A percentile compares a stretch with the other conserved stretches of the same genome.
Evolutionary conservation across 441 rosid genomes (phyloP).

Genomic region (Erodium trifolium): DNA sequence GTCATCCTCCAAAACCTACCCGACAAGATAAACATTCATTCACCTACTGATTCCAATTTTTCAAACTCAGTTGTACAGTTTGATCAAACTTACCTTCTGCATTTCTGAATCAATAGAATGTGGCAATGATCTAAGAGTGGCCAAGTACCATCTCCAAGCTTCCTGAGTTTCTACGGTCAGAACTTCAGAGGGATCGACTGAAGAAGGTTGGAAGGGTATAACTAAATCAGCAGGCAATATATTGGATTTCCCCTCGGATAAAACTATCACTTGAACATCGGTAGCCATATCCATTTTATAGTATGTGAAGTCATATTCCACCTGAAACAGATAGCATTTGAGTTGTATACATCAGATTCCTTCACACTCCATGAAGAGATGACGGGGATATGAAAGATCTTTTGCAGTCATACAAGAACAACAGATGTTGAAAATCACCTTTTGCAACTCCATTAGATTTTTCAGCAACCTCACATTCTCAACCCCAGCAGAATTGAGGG

Average conservation of each 20-base stretch:
- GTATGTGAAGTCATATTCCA: conserved; percentile 76
- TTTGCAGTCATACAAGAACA: background rate
- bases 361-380: too few species aligned
- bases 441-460: conserved; percentile 55
- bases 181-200: conserved; percentile 27
- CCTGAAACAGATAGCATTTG: too few species aligned
- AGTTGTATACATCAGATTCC: too few species aligned
- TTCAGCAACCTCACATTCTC: conserved; percentile 65
- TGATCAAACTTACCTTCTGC: conserved; percentile 49
- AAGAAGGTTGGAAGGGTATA: conserved; percentile 60
- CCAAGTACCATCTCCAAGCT: conserved; percentile 85
- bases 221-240: conserved; percentile 70
- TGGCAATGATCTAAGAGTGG: conserved; percentile 54
- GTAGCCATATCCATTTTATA: conserved; percentile 82
- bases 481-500: conserved; percentile 63
- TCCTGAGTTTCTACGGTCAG: conserved; percentile 37
- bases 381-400: too few species aligned
- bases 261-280: conserved; percentile 65
- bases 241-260: conserved; percentile 81
- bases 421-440: conserved; percentile 34
- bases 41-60: background rate
- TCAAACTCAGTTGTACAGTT: background rate
- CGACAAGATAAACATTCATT: background rate
- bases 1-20: conserved; percentile 70
- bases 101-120: conserved; percentile 64